phyloP scores from a whole-genome alignment of 306 rosid species.

The Lagenaria siceraria region DNA sequence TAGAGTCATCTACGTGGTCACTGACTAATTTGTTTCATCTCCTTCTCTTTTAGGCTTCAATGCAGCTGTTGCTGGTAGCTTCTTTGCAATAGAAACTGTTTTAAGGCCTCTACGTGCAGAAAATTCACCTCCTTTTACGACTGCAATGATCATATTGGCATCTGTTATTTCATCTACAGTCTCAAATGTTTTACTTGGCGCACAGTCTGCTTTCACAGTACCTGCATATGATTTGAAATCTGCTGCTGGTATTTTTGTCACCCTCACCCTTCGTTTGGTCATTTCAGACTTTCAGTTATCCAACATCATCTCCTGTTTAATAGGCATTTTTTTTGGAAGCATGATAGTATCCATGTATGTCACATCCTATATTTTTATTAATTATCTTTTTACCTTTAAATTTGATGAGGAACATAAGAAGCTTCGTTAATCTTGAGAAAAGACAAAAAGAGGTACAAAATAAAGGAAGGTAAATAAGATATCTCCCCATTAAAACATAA shows the following conservation, averaged over 20 bases:
- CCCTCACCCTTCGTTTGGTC: background rate
- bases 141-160: slow-evolving; percentile 99
- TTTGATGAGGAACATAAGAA: background rate
- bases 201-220: slow-evolving; percentile 83
- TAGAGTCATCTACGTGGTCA: background rate
- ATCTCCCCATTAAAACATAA: background rate
- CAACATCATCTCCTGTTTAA: background rate
- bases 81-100: slow-evolving; percentile 97
- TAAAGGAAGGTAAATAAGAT: background rate
- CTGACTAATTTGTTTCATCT: slow-evolving; percentile 14
- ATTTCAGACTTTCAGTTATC: background rate
- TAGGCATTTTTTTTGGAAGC: background rate
- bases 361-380: background rate
- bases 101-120: slow-evolving; percentile 90
- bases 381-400: background rate
- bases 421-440: background rate
- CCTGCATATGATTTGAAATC: slow-evolving; percentile 90
- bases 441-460: background rate
- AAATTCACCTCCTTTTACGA: slow-evolving; percentile 95
- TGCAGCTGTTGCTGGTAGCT: slow-evolving; percentile 99
- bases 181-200: slow-evolving; percentile 75
- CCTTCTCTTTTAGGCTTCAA: slow-evolving; percentile 65
- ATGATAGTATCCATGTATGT: background rate
- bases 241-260: slow-evolving; percentile 69
- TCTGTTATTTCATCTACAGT: slow-evolving; percentile 96